Conservation (phyloP, 139 green algal genomes). For the Volvox reticuliferus region DNA sequence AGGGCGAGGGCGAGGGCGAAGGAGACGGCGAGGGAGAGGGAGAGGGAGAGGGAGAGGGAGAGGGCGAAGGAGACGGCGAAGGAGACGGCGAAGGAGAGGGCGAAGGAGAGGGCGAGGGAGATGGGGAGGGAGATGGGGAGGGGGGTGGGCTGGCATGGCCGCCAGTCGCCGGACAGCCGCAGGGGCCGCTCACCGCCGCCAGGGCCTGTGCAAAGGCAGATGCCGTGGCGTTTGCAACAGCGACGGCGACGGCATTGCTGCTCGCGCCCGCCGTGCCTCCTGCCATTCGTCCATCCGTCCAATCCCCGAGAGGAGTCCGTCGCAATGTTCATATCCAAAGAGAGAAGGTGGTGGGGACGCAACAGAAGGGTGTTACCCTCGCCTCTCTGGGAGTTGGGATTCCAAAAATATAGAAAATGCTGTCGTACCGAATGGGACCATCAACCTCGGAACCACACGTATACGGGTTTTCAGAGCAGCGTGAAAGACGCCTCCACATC, state of each 20-base stretch:
- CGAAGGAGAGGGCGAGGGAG: not conserved
- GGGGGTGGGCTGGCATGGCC: not conserved
- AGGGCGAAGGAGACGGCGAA: not conserved
- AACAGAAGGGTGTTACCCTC: not conserved
- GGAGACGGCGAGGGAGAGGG: not conserved
- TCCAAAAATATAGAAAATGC: not conserved
- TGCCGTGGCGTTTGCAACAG: conserved; percentile 55
- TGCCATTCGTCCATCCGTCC: not conserved
- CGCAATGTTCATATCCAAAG: not conserved
- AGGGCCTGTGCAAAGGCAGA: conserved; percentile 48
- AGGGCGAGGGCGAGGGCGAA: not conserved
- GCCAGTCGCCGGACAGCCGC: not conserved
- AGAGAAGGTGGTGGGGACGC: not conserved
- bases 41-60: not conserved
- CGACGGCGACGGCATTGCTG: conserved; percentile 39
- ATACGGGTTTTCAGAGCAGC: too few relatives aligned
- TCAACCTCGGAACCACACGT: not conserved
- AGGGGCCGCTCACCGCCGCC: conserved; percentile 35
- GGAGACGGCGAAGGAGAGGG: not conserved
- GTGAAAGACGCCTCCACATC: too few relatives aligned
- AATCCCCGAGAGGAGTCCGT: not conserved
- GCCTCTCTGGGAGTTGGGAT: not conserved
- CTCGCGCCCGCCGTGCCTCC: conserved; percentile 35
- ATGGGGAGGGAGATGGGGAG: not conserved
- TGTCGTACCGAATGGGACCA: not conserved